phyloP scores from a whole-genome alignment of 1,284 basidiomycete genomes.

The Tremellales sp. region DNA sequence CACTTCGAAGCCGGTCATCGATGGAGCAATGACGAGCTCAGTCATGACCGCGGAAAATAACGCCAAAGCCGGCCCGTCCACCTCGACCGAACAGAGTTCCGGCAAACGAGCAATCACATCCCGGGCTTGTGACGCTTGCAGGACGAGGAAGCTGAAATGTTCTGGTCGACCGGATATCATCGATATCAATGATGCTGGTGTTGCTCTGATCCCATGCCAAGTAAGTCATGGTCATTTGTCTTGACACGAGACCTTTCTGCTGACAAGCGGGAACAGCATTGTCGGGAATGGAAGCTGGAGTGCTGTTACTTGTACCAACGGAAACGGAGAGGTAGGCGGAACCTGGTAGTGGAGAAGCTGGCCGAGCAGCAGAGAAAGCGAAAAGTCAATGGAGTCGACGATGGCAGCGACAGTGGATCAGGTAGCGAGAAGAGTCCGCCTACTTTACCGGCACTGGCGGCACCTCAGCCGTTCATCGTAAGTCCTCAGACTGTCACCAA shows the following conservation, averaged over 20 bases:
- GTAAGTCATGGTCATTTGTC: background rate
- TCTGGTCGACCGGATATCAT: conserved; percentile 17
- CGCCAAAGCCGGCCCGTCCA: background rate
- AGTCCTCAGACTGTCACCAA: too few relatives aligned
- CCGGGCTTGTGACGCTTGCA: conserved; percentile 19
- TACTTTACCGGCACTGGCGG: background rate
- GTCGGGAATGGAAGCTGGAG: conserved; percentile 21
- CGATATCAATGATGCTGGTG: conserved; percentile 7
- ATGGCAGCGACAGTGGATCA: background rate
- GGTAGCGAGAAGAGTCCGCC: conserved; percentile 5
- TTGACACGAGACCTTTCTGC: background rate
- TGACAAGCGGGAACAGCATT: conserved; percentile 19
- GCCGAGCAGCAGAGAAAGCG: conserved; percentile 14
- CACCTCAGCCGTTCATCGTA: background rate
- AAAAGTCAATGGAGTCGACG: background rate
- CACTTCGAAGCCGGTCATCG: too few relatives aligned
- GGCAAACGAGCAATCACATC: background rate
- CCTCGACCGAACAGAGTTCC: background rate
- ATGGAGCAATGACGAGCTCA: background rate
- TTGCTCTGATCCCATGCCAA: background rate
- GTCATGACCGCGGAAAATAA: background rate
- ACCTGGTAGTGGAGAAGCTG: conserved; percentile 20
- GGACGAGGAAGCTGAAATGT: conserved; percentile 24
- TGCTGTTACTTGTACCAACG: conserved; percentile 26
- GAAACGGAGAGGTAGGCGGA: conserved; percentile 22